Percentiles rank a stretch among this genome's conserved stretches.
phyloP scores from a whole-genome alignment of 2,329 filamentous ascomycete species.

The Massarina eburnea region DNA sequence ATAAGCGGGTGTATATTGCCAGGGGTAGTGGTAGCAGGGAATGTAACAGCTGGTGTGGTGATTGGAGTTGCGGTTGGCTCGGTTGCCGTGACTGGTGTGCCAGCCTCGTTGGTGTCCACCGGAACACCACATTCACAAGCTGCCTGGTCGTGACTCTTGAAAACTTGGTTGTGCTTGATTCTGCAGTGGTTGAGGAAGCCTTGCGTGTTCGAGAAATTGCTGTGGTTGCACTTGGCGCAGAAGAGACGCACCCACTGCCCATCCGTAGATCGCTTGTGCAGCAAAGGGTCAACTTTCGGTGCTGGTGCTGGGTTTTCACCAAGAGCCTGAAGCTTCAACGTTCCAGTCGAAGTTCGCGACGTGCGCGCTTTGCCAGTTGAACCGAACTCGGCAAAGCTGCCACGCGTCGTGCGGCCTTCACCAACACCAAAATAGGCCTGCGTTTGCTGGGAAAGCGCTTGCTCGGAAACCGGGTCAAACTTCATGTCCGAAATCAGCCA shows the following conservation, averaged over 20 bases:
- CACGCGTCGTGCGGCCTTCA: slow-evolving; percentile 79
- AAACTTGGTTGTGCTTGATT: slow-evolving; percentile 90
- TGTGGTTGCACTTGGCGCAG: slow-evolving; percentile 81
- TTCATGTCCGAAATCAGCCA: slow-evolving; percentile 89
- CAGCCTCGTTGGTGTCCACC: slow-evolving; percentile 67
- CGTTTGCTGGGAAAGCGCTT: slow-evolving; percentile 37
- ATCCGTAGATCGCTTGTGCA: slow-evolving; percentile 80
- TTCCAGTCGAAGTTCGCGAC: slow-evolving; percentile 59
- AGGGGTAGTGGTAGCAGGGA: slow-evolving; percentile 29
- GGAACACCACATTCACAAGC: slow-evolving; percentile 84
- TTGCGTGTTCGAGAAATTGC: slow-evolving; percentile 93
- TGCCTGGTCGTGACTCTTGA: slow-evolving; percentile 94
- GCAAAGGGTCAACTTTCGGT: slow-evolving; percentile 76
- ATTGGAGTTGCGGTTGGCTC: slow-evolving; percentile 25
- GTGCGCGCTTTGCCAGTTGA: slow-evolving; percentile 56
- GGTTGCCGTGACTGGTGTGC: slow-evolving; percentile 35
- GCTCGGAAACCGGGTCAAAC: slow-evolving; percentile 65
- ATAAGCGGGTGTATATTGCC: slow-evolving; percentile 41
- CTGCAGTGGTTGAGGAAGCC: slow-evolving; percentile 99
- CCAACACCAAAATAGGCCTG: slow-evolving; percentile 40
- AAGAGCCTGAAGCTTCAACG: slow-evolving; percentile 45
- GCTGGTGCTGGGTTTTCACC: slow-evolving; percentile 46
- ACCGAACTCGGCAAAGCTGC: slow-evolving; percentile 64
- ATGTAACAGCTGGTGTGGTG: slow-evolving; percentile 31
- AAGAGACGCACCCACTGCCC: slow-evolving; percentile 86